Evolutionary conservation across 495 filamentous ascomycete genomes (phyloP).

Genomic region (Daldinia loculata): DNA sequence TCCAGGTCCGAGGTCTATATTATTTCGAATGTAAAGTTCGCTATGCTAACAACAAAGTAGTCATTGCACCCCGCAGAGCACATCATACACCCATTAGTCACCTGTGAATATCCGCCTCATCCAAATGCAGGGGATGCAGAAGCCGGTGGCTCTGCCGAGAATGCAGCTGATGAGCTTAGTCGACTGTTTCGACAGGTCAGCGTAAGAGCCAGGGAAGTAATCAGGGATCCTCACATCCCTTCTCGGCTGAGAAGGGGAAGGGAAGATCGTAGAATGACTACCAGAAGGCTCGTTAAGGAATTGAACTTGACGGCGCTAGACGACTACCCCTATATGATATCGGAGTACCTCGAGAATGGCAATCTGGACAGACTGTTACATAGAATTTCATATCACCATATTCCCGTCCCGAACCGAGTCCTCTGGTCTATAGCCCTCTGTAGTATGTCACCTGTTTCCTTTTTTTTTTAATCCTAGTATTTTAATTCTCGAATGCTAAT

Average conservation of each 20-base stretch:
- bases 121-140: not conserved
- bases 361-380: constrained; percentile 3
- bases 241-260: not conserved
- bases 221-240: not conserved
- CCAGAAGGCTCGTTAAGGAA: not conserved
- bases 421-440: constrained; percentile 24
- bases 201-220: not conserved
- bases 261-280: not conserved
- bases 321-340: constrained; percentile 3
- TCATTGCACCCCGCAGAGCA: not conserved
- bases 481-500: not conserved
- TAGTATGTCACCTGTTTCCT: constrained; percentile 7
- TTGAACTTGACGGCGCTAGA: not conserved
- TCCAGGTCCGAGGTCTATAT: not conserved
- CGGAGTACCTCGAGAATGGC: constrained; percentile 22
- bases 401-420: constrained; percentile 1
- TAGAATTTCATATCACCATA: not conserved
- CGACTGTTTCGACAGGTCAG: not conserved
- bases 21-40: not conserved
- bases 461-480: not conserved
- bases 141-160: not conserved
- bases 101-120: not conserved
- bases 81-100: not conserved
- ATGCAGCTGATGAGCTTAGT: not conserved
- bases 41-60: constrained; percentile 8